Evolutionary conservation across 2,329 filamentous ascomycete species (phyloP).

Genomic region (Alternaria hordeiaustralica): DNA sequence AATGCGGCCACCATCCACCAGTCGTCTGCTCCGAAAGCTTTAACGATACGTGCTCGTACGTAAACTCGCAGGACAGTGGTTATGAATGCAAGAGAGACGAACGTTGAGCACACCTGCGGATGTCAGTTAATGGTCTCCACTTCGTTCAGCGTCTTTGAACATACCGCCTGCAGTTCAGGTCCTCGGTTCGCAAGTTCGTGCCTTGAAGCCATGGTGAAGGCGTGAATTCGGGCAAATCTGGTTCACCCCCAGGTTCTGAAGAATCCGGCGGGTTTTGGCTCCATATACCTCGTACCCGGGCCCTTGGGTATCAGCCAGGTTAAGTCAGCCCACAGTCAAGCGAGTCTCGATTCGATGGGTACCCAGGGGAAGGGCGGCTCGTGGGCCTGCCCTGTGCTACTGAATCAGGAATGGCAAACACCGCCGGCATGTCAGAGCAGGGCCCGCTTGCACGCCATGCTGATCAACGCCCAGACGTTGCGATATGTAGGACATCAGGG

Average conservation of each 20-base stretch:
- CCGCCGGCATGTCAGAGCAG: conserved; percentile 6
- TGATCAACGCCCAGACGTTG: conserved; percentile 1
- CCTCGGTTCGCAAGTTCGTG: conserved; percentile 31
- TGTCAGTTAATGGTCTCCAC: conserved; percentile 8
- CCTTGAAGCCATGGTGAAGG: conserved; percentile 26
- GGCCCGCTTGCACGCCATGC: background rate
- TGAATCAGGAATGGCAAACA: background rate
- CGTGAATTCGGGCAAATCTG: conserved; percentile 12
- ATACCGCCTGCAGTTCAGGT: conserved; percentile 40
- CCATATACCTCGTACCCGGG: conserved; percentile 21
- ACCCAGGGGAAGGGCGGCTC: conserved; percentile 15
- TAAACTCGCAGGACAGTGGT: conserved; percentile 50
- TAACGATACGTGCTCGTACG: conserved; percentile 50
- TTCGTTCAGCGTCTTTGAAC: conserved; percentile 5
- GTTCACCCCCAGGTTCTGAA: conserved; percentile 19
- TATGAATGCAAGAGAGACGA: conserved; percentile 50
- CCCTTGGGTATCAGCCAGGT: conserved; percentile 6
- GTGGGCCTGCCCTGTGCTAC: conserved; percentile 1
- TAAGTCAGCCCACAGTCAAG: conserved; percentile 10
- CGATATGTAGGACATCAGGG: background rate
- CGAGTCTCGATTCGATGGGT: conserved; percentile 10
- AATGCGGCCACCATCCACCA: conserved; percentile 41
- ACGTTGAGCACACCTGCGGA: conserved; percentile 41
- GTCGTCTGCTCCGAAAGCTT: conserved; percentile 47
- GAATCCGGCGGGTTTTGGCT: conserved; percentile 16